phyloP scores from a whole-genome alignment of 345 rosid genomes.

The Gossypium herbaceum region DNA sequence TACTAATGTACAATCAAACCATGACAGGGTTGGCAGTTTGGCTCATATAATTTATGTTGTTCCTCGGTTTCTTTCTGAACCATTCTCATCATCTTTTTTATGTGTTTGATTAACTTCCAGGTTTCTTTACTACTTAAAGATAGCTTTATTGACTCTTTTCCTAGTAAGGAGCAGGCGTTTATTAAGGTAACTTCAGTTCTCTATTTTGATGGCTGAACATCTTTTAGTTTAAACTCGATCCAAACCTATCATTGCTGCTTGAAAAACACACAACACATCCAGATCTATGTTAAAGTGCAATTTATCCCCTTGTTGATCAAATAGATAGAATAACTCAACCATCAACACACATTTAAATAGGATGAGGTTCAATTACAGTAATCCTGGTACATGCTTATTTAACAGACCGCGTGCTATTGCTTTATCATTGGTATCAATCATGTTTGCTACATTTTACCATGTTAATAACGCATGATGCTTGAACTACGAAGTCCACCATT shows the following conservation, averaged over 20 bases:
- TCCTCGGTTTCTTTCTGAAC: neutral
- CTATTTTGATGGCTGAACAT: neutral
- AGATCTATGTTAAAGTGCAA: neutral
- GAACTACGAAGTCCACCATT: neutral
- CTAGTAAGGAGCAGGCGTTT: conserved; percentile 66
- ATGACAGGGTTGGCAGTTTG: conserved; percentile 68
- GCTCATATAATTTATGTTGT: conserved; percentile 15
- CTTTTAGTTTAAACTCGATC: neutral
- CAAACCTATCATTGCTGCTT: neutral
- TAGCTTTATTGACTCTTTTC: conserved; percentile 89
- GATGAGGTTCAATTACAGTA: neutral
- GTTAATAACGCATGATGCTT: neutral
- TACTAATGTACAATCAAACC: conserved; percentile 89
- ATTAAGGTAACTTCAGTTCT: conserved; percentile 50
- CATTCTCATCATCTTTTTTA: conserved; percentile 13
- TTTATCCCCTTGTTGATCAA: neutral
- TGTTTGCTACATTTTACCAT: neutral
- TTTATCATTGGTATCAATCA: neutral
- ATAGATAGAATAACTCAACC: neutral
- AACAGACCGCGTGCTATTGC: neutral
- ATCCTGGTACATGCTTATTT: neutral
- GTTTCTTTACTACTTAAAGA: conserved; percentile 92
- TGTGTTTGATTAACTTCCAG: conserved; percentile 36
- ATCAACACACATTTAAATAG: neutral
- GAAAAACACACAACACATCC: neutral